These are phyloP conservation scores for Kappamyces sp. DNA, from an alignment of 192 early-diverging fungal species.

Conservation along the genomic window DNA sequence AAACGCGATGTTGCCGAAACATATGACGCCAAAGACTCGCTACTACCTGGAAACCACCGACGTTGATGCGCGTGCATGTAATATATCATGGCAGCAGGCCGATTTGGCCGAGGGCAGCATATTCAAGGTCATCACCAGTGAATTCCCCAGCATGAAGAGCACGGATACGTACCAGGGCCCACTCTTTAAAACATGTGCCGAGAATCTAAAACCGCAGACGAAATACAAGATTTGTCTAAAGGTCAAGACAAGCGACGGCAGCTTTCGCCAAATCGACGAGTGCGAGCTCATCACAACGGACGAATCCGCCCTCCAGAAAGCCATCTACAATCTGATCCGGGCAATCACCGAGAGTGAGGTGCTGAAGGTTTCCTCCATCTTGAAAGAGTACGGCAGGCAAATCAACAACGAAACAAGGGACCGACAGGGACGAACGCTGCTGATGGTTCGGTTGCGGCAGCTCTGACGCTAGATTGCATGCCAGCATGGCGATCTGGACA, in stretches of 20 bases:
- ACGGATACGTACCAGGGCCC: constrained; percentile 23
- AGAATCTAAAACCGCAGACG: constrained; percentile 40
- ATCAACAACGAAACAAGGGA: constrained; percentile 41
- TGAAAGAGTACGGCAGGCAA: constrained; percentile 27
- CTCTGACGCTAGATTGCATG: constrained; percentile 29
- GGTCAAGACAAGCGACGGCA: constrained; percentile 16
- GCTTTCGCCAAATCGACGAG: not conserved
- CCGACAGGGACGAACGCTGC: constrained; percentile 36
- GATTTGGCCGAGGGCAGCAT: not conserved
- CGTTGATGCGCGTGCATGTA: too few relatives aligned
- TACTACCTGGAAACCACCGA: too few relatives aligned
- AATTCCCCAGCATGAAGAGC: constrained; percentile 14
- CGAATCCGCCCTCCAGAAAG: constrained; percentile 30
- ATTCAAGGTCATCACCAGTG: not conserved
- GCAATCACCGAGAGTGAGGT: constrained; percentile 33
- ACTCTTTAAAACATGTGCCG: constrained; percentile 17
- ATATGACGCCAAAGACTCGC: too few relatives aligned
- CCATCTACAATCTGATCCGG: constrained; percentile 28
- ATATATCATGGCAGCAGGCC: too few relatives aligned
- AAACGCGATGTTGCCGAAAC: too few relatives aligned
- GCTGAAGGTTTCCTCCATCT: constrained; percentile 20
- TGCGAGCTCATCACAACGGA: constrained; percentile 18
- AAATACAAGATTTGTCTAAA: constrained; percentile 35
- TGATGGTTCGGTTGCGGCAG: constrained; percentile 29
- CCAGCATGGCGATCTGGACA: constrained; percentile 25